These are phyloP conservation scores for Oxytropis ochrocephala DNA, from an alignment of 306 rosid species.

Conservation along the genomic window DNA sequence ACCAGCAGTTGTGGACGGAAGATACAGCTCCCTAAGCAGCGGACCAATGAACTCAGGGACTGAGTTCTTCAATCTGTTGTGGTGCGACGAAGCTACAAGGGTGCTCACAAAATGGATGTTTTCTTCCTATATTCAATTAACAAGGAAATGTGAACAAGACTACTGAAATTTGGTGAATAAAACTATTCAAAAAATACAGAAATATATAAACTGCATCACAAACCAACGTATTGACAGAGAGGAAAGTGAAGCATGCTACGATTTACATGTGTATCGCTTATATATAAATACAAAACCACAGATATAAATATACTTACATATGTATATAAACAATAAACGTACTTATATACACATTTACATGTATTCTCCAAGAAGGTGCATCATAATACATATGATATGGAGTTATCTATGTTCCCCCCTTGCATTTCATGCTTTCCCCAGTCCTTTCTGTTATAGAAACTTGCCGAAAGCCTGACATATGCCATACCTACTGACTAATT, in stretches of 20 bases:
- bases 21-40: constrained; percentile 56
- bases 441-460: neutral
- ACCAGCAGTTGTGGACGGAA: constrained; percentile 42
- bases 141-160: constrained; percentile 10
- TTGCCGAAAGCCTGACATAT: neutral
- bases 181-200: neutral
- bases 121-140: constrained; percentile 39
- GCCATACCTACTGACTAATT: neutral
- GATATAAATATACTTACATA: neutral
- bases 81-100: constrained; percentile 54
- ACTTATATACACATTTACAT: neutral
- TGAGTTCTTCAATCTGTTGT: constrained; percentile 44
- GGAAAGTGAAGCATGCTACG: neutral
- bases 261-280: neutral
- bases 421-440: neutral
- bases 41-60: constrained; percentile 53
- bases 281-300: neutral
- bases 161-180: neutral
- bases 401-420: neutral
- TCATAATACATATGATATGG: neutral
- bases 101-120: constrained; percentile 30
- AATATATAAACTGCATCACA: neutral
- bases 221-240: neutral
- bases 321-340: neutral
- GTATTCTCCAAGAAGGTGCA: neutral